Conservation (phyloP, 257 asterid species). For the Salvia rosmarinus region DNA sequence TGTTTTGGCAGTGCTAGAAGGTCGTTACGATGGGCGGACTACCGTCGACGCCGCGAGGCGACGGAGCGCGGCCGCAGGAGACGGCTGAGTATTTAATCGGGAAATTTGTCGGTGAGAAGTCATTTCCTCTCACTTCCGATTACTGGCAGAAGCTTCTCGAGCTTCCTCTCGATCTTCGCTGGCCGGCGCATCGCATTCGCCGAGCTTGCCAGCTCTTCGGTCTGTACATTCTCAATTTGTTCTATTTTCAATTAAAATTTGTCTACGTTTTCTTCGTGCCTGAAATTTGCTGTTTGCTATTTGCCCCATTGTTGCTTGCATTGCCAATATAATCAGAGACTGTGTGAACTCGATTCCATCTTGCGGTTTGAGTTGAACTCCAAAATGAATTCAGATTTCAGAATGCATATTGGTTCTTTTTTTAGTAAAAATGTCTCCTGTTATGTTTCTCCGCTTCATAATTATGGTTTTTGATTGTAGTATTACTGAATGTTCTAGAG, state of each 20-base stretch:
- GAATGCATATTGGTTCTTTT: background rate
- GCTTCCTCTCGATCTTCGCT: slow-evolving; percentile 81
- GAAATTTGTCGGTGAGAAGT: slow-evolving; percentile 72
- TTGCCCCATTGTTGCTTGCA: slow-evolving; percentile 14
- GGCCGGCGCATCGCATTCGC: slow-evolving; percentile 74
- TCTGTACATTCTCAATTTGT: slow-evolving; percentile 41
- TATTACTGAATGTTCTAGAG: background rate
- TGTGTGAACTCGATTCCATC: slow-evolving; percentile 13
- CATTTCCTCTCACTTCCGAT: slow-evolving; percentile 79
- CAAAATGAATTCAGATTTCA: background rate
- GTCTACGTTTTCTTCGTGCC: background rate
- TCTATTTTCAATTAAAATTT: background rate
- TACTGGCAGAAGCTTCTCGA: slow-evolving; percentile 98
- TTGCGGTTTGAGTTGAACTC: slow-evolving; percentile 15
- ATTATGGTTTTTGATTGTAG: background rate
- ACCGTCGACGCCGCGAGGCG: slow-evolving; percentile 82
- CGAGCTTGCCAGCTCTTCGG: slow-evolving; percentile 83
- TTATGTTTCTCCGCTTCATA: background rate
- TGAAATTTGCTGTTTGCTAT: background rate
- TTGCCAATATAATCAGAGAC: background rate
- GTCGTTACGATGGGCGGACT: slow-evolving; percentile 71
- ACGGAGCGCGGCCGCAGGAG: slow-evolving; percentile 68
- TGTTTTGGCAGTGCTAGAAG: slow-evolving; percentile 18
- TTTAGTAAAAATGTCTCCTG: background rate
- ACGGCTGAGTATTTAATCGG: slow-evolving; percentile 82